Base-by-base conservation (phyloP, 495 filamentous ascomycete genomes). In the Bombardia bombarda region DNA sequence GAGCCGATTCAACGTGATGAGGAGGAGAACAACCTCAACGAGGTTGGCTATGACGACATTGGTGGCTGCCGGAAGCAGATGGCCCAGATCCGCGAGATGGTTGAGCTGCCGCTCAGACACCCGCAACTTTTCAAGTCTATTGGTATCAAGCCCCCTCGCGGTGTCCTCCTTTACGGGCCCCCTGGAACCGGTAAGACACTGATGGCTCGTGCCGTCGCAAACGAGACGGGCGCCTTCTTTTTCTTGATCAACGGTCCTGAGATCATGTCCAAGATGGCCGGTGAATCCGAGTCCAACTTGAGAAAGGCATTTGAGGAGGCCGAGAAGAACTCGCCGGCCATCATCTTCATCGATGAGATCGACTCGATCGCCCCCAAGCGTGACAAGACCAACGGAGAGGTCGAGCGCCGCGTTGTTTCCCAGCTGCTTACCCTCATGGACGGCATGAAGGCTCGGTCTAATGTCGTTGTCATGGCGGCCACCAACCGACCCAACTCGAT, bases 211-310 rank as follows among this genome's bases (percentile, higher is more conserved):
- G 90, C 90, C 48, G 90, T 98, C 42, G 90, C 90, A 65, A 98
- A 98, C 67, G 90, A 98, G 74, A 98, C 90, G 24, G 90, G 90
- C 54, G 88, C 88, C 16, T 98, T 98, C 73, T 98, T 98, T 75
- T 98, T 98, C 80, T 69, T 98, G 24, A 97, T 97, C 78, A 97
- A 97, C 70, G 90, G 87, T 47, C 90, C 90, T 23, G 90, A 97
- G 66, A 95, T 97, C 71, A 97, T 97, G 90, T 95, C 90, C 34
- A 97, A 97, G 78, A 97, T 97, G 90, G 90, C 90, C 25, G 90
- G 90, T 75, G 90, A 97, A 63, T 97, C 90, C 38, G 90, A 97
- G 65, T 95, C 90, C 32, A 98, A 98, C 65, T 68, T 98, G 35
- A 82, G 90, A 52, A 96, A 96, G 70, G 90, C 90, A 10, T 98